These are phyloP conservation scores for Aspergillus cejpii DNA, from an alignment of 2,329 filamentous ascomycete species.

Conservation along the genomic window DNA sequence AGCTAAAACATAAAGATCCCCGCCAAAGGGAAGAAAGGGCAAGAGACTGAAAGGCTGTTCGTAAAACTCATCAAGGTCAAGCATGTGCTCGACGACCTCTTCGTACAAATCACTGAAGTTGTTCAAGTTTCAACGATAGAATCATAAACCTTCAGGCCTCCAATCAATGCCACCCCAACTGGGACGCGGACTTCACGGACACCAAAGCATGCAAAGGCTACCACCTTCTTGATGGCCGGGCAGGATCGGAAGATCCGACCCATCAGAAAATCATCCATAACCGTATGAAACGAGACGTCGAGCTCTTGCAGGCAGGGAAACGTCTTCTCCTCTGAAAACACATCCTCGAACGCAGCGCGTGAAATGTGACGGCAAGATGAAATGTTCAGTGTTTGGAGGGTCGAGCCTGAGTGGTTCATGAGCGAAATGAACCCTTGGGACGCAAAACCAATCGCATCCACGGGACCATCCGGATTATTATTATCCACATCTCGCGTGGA, in stretches of 20 bases:
- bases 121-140: conserved; percentile 41
- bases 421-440: conserved; percentile 69
- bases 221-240: conserved; percentile 47
- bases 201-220: conserved; percentile 58
- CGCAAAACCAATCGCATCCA: conserved; percentile 63
- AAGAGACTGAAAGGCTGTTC: too few relatives aligned
- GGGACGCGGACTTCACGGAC: conserved; percentile 52
- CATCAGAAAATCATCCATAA: conserved; percentile 42
- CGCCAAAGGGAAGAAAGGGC: too few relatives aligned
- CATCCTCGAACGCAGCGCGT: conserved; percentile 62
- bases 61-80: too few relatives aligned
- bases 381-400: conserved; percentile 64
- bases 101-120: conserved; percentile 3
- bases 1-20: too few relatives aligned
- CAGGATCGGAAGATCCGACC: conserved; percentile 43
- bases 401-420: conserved; percentile 72
- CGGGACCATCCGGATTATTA: conserved; percentile 56
- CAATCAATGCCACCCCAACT: conserved; percentile 53
- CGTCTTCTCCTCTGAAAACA: conserved; percentile 56
- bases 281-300: conserved; percentile 63
- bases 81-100: neutral
- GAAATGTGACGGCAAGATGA: conserved; percentile 78
- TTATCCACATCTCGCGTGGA: conserved; percentile 73
- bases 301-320: conserved; percentile 66
- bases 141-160: conserved; percentile 53